Base-by-base conservation (phyloP, 2,329 filamentous ascomycete species). In the Cordyceps cicadae region DNA sequence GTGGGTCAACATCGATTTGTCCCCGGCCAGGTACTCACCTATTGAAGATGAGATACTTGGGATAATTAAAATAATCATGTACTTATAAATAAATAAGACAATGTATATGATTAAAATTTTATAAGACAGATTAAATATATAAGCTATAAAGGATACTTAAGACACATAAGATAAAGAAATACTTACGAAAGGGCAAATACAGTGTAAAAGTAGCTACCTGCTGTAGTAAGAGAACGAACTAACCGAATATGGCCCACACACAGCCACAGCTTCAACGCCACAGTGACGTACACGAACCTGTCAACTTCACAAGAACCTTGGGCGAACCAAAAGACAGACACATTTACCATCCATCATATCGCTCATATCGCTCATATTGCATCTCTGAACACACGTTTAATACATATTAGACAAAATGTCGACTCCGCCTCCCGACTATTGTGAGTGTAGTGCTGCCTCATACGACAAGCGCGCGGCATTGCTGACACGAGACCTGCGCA, bases 341-440 rank as follows among this genome's bases (percentile, higher is more conserved):
- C 54, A 49, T 37, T 46, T 32, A 12, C 3, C 51, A 1, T 21
- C 24, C 43, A 9, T 7, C 15, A 52, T n/a, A 32, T 52, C 24
- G 24, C 24, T 24, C 24, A 24, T 24, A 24, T 24, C 24, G 24
- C 24, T 7, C 15, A 52, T n/a, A 32, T 52, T 26, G 5, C n/a
- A 21, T 17, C n/a, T 3, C 3, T 3, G 8, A 19, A 50, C 24
- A 29, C 7, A 50, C 9, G 39, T n/a, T 12, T 2, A 3, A 4
- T n/a, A 7, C 11, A 39, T 12, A 50, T 2, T 43, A 34, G 52
- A 66, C 62, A 5, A 69, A 65, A 55, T 66, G 49, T 63, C 69
- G 51, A 71, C 69, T 48, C 66, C 75, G 7, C 79, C 77, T 43
- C 77, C 79, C 19, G 77, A 83, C 65, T 83, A 83, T 67, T 83